A percentile compares a stretch with the other conserved stretches of the same genome.
Evolutionary conservation across 2,329 filamentous ascomycete species (phyloP).

Genomic region (Septoria linicola): DNA sequence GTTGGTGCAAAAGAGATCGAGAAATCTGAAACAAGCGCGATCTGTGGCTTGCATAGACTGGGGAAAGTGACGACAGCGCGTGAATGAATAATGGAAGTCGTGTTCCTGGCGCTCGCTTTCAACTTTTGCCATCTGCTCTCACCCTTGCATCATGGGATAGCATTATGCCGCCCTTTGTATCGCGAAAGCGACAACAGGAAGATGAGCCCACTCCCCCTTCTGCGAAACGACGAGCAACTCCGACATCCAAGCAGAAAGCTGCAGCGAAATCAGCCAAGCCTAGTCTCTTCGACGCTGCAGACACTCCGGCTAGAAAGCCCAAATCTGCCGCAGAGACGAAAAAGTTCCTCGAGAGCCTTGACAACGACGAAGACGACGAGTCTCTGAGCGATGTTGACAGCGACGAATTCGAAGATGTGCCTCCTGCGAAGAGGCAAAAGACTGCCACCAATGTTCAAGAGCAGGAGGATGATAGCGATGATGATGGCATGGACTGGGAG

Average conservation of each 20-base stretch:
- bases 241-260: background rate
- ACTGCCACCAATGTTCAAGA: constrained; percentile 38
- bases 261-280: constrained; percentile 37
- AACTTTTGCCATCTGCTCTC: background rate
- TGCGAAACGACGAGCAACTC: constrained; percentile 23
- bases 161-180: constrained; percentile 65
- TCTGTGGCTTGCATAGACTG: constrained; percentile 2
- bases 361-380: constrained; percentile 41
- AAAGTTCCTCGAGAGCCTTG: constrained; percentile 40
- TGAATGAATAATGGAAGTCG: constrained; percentile 8
- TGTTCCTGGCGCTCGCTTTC: background rate
- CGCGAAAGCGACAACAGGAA: constrained; percentile 64
- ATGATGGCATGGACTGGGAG: constrained; percentile 61
- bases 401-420: constrained; percentile 53
- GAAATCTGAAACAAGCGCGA: constrained; percentile 5
- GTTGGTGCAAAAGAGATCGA: constrained; percentile 8
- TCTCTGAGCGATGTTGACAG: constrained; percentile 47
- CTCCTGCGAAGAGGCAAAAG: constrained; percentile 46
- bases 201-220: constrained; percentile 40
- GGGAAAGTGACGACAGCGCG: constrained; percentile 9
- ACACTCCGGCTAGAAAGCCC: constrained; percentile 36
- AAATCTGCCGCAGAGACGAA: constrained; percentile 33
- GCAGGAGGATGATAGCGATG: constrained; percentile 52
- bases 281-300: constrained; percentile 47
- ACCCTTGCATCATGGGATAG: background rate